Conservation (phyloP, 805 yeast species). For the Sugiyamaella chiloensis region DNA sequence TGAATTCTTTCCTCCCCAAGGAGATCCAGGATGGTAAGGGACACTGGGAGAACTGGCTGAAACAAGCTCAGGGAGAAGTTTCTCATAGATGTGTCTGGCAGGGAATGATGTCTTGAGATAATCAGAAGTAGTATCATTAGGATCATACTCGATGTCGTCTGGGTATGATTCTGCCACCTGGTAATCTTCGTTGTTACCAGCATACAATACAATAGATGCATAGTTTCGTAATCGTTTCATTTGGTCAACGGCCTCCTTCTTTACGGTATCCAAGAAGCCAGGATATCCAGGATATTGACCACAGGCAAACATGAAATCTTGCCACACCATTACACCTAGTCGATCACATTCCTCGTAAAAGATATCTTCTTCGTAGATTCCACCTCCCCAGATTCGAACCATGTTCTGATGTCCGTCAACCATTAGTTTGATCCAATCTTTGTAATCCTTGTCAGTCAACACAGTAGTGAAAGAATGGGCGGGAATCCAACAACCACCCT, state of each 20-base stretch:
- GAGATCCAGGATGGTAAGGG: slow-evolving; percentile 48
- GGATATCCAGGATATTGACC: slow-evolving; percentile 49
- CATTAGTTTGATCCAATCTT: slow-evolving; percentile 36
- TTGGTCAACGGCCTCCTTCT: slow-evolving; percentile 40
- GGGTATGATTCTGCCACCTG: slow-evolving; percentile 40
- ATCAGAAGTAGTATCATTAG: slow-evolving; percentile 24
- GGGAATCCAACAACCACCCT: slow-evolving; percentile 51
- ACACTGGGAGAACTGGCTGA: slow-evolving; percentile 26
- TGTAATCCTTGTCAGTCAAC: slow-evolving; percentile 38
- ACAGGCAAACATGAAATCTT: slow-evolving; percentile 58
- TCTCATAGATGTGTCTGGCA: slow-evolving; percentile 44
- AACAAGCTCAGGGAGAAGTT: slow-evolving; percentile 38
- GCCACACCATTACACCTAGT: slow-evolving; percentile 49
- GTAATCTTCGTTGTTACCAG: slow-evolving; percentile 50
- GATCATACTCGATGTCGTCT: slow-evolving; percentile 30
- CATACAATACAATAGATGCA: slow-evolving; percentile 40
- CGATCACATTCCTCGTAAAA: slow-evolving; percentile 46
- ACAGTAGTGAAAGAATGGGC: slow-evolving; percentile 41
- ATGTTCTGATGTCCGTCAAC: slow-evolving; percentile 43
- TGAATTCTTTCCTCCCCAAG: slow-evolving; percentile 43
- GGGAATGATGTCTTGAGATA: slow-evolving; percentile 35
- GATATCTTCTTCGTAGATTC: slow-evolving; percentile 41
- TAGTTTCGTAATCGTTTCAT: slow-evolving; percentile 42
- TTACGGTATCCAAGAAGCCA: slow-evolving; percentile 37
- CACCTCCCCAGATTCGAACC: slow-evolving; percentile 53